Percentiles rank a stretch among this genome's conserved stretches.
These are phyloP conservation scores for Phytopythium aichiense DNA, from an alignment of 352 stramenopile species.

Conservation along the genomic window DNA sequence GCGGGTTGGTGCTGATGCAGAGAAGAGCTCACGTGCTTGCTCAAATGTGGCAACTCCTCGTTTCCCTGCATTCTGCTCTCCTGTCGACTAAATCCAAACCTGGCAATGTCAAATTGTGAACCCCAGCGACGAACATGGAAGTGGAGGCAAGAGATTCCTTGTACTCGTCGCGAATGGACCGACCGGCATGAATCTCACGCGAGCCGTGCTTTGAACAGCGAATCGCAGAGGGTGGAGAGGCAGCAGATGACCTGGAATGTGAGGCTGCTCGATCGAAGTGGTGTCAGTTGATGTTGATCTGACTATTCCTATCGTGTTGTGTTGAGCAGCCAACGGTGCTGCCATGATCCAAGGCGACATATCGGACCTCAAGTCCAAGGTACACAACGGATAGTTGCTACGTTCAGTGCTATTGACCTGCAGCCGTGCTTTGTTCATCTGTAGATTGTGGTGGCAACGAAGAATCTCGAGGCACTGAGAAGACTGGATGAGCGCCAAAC, in stretches of 20 bases:
- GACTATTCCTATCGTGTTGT: not conserved
- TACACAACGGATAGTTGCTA: not conserved
- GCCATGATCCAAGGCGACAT: not conserved
- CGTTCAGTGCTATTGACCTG: not conserved
- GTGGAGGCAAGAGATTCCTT: not conserved
- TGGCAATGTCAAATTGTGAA: not conserved
- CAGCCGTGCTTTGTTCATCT: not conserved
- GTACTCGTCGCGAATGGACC: not conserved
- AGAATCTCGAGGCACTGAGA: constrained; percentile 4
- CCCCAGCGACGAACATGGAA: not conserved
- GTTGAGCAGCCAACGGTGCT: not conserved
- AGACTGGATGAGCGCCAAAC: not conserved
- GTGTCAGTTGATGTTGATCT: not conserved
- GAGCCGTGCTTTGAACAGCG: not conserved
- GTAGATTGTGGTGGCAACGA: constrained; percentile 6
- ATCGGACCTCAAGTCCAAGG: not conserved
- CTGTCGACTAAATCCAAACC: not conserved
- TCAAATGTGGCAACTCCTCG: not conserved
- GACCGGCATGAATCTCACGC: not conserved
- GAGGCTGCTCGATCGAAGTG: not conserved
- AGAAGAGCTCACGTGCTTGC: constrained; percentile 1
- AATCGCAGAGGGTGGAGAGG: not conserved
- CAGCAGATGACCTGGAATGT: not conserved
- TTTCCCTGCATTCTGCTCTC: not conserved
- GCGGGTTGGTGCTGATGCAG: not conserved